Evolutionary conservation across 176 grass and related monocot species (phyloP).

Genomic region (Ampelocalamus luodianensis): DNA sequence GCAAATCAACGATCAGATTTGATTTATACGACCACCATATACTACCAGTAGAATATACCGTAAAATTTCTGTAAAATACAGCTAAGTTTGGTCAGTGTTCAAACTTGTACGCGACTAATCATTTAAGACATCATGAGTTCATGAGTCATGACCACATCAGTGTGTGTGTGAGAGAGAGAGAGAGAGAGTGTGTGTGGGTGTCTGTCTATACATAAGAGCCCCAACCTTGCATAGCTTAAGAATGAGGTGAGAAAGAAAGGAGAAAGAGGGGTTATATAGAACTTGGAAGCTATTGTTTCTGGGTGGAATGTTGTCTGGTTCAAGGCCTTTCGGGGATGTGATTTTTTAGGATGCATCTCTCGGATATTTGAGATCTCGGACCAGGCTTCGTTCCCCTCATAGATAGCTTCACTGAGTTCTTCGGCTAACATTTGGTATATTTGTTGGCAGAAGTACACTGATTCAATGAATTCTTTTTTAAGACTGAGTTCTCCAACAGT

Average conservation of each 20-base stretch:
- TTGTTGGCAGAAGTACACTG: not conserved
- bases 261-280: not conserved
- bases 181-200: not conserved
- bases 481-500: not conserved
- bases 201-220: slow-evolving; percentile 15
- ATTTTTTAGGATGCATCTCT: slow-evolving; percentile 39
- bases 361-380: slow-evolving; percentile 3
- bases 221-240: not conserved
- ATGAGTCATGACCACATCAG: slow-evolving; percentile 48
- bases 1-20: too few relatives aligned
- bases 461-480: not conserved
- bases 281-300: slow-evolving; percentile 55
- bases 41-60: too few relatives aligned
- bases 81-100: not conserved
- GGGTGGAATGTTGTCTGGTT: slow-evolving; percentile 81
- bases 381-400: too few relatives aligned
- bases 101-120: slow-evolving; percentile 44
- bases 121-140: slow-evolving; percentile 44
- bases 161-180: not conserved
- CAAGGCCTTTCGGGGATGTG: slow-evolving; percentile 39
- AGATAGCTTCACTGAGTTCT: too few relatives aligned
- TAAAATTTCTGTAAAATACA: too few relatives aligned
- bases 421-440: slow-evolving; percentile 4
- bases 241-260: not conserved
- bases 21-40: too few relatives aligned